Base-by-base conservation (phyloP, 2,329 filamentous ascomycete species). In the Xylariaceae sp. region DNA sequence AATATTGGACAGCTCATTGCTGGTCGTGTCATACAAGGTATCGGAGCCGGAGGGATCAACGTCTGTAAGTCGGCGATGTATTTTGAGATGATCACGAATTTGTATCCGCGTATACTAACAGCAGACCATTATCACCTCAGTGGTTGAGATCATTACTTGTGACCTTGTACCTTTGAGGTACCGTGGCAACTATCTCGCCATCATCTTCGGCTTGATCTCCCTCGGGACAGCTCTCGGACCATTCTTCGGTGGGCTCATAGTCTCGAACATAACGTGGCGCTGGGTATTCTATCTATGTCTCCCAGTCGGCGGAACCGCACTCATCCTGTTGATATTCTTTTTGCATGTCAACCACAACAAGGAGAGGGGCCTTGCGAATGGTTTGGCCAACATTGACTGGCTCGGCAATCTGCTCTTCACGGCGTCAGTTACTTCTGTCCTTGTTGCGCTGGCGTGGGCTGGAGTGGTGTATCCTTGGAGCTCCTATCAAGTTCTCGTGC, bases 131-230 rank as follows among this genome's bases (percentile, higher is more conserved):
- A 40, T 8, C 37, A 64, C 63, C 35, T 55, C 72, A 33, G 61
- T 76, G 1, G 62, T 67, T 6, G 69, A 75, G 36, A 63, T 76
- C 36, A 69, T 79, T 19, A 61, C 75, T 21, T 71, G 64, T 33
- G 75, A 79, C 42, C 58, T 78, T 2, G 67, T 77, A 0, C 71
- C 74, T 0, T 55, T 79, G n/a, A 59, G 68, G 6, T 60, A 74
- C 44, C 59, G 75, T 41, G 68, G 68, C 2, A 64, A 65, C 6
- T 75, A 66, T 42, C 56, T 67, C 22, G 62, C 55, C 3, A 54
- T 57, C 5, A 40, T 61, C 12, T 22, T 56, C 14, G 40, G 47
- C 14, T 37, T 57, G 12, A 54, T 55, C 17, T 52, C 47, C 4
- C 22, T 61, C 6, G 58, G 56, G 6, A 53, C 47, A 4, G 42